phyloP scores from a whole-genome alignment of 75 land plant species.

The Pinus albicaulis region DNA sequence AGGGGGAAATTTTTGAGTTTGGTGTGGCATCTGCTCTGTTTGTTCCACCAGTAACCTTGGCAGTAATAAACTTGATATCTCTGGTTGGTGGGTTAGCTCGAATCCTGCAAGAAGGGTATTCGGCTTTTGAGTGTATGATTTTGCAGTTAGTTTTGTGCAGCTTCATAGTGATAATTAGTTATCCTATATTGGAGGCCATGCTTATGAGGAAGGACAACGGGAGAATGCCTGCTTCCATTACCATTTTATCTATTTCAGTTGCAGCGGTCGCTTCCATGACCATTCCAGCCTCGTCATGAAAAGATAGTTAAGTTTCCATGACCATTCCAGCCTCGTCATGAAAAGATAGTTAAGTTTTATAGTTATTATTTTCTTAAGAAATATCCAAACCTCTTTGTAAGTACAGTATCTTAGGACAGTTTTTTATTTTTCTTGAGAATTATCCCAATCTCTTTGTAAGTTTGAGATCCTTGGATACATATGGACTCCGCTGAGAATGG shows the following conservation, averaged over 20 bases:
- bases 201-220: constrained; percentile 34
- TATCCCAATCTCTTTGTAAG: too few relatives aligned
- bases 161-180: constrained; percentile 1
- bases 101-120: background rate
- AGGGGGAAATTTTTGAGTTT: constrained; percentile 7
- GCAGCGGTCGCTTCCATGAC: background rate
- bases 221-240: constrained; percentile 11
- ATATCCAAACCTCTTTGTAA: too few relatives aligned
- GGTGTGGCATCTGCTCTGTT: background rate
- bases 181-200: constrained; percentile 30
- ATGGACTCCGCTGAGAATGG: too few relatives aligned
- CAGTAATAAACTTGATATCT: background rate
- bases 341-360: too few relatives aligned
- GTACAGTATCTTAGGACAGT: too few relatives aligned
- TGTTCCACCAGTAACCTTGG: background rate
- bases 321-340: too few relatives aligned
- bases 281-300: too few relatives aligned
- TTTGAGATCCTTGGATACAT: too few relatives aligned
- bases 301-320: too few relatives aligned
- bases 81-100: constrained; percentile 9
- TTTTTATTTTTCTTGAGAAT: too few relatives aligned
- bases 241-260: background rate
- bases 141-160: constrained; percentile 15
- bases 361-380: too few relatives aligned
- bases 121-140: constrained; percentile 12